A percentile compares a stretch with the other conserved stretches of the same genome.
Evolutionary conservation across 768 basidiomycete genomes (phyloP).

Genomic region (Trametes maxima): DNA sequence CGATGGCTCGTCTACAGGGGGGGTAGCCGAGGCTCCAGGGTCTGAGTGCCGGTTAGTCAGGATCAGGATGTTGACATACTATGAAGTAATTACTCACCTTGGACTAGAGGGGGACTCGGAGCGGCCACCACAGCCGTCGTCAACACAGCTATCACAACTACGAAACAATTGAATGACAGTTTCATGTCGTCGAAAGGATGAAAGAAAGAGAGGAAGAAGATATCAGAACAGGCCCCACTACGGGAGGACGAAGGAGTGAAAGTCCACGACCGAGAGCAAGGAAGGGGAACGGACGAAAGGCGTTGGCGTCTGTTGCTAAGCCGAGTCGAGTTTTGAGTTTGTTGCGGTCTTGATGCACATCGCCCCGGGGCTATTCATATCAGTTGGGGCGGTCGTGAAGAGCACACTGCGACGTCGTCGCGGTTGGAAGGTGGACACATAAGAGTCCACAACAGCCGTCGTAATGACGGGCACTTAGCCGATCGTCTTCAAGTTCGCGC

Average conservation of each 20-base stretch:
- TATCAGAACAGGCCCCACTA: background rate
- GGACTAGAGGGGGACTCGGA: background rate
- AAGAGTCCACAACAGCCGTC: slow-evolving; percentile 1
- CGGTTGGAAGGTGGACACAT: slow-evolving; percentile 10
- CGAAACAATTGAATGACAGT: background rate
- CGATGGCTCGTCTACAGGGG: no score
- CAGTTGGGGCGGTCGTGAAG: background rate
- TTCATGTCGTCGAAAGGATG: slow-evolving; percentile 8
- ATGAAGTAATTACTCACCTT: background rate
- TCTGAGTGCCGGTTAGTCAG: no score
- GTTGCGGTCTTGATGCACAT: slow-evolving; percentile 5
- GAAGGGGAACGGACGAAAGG: slow-evolving; percentile 4
- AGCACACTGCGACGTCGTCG: background rate
- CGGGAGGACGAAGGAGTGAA: slow-evolving; percentile 18
- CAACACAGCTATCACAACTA: background rate
- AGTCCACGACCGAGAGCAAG: slow-evolving; percentile 9
- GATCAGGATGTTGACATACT: no score
- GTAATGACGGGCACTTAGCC: background rate
- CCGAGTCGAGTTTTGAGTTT: slow-evolving; percentile 8
- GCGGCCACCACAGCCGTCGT: background rate
- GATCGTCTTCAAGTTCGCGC: background rate
- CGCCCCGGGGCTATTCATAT: background rate
- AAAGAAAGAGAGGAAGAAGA: background rate
- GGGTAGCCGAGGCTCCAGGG: no score
- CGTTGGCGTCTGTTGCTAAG: slow-evolving; percentile 20